Conservation (phyloP, 345 rosid genomes). For the Camelina sativa region DNA sequence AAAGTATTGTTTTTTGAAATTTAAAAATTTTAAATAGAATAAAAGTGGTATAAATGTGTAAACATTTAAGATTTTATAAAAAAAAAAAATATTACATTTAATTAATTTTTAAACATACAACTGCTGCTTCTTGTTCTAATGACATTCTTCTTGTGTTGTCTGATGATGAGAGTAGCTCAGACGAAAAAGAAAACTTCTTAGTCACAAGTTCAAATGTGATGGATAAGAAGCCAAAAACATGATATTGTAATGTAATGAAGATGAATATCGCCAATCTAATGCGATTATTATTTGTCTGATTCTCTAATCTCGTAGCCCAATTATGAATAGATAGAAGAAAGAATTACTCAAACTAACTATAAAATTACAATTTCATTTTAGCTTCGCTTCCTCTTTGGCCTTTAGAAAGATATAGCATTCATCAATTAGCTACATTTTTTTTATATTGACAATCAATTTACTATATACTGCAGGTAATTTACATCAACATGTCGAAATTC, state of each 20-base stretch:
- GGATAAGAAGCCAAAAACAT: constrained; percentile 31
- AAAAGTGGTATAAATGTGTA: too few relatives aligned
- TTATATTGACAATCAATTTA: background rate
- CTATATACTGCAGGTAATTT: background rate
- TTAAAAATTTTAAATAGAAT: too few relatives aligned
- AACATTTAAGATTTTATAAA: too few relatives aligned
- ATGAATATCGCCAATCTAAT: constrained; percentile 16
- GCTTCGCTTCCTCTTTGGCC: background rate
- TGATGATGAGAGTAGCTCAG: constrained; percentile 42
- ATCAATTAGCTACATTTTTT: background rate
- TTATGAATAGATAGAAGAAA: background rate
- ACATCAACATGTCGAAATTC: background rate
- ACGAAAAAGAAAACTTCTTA: constrained; percentile 4
- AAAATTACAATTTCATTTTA: background rate
- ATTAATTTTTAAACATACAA: background rate
- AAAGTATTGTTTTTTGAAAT: too few relatives aligned
- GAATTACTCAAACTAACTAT: background rate
- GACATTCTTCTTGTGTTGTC: constrained; percentile 37
- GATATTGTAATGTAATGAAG: background rate
- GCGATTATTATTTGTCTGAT: background rate
- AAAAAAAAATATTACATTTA: too few relatives aligned
- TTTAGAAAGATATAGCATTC: background rate
- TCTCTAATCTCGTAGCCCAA: background rate
- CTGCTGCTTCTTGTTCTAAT: constrained; percentile 20
- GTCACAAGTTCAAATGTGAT: constrained; percentile 24